Evolutionary conservation across 2,329 filamentous ascomycete species (phyloP).

Genomic region (Teratosphaeria destructans): DNA sequence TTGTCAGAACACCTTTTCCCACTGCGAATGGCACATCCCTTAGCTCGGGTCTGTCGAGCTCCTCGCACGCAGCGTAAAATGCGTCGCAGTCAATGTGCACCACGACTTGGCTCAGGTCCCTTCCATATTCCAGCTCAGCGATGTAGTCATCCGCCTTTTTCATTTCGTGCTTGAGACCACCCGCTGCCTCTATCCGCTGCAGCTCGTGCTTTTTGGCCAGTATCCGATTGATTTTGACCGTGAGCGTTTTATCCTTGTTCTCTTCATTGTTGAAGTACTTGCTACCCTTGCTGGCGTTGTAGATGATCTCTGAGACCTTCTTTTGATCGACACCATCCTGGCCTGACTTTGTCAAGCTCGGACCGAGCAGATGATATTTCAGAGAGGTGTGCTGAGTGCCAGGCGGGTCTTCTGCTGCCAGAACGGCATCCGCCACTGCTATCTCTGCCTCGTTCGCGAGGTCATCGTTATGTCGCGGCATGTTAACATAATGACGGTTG

Average conservation of each 20-base stretch:
- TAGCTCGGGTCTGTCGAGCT: constrained; percentile 62
- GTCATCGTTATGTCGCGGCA: constrained; percentile 15
- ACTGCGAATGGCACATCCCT: constrained; percentile 85
- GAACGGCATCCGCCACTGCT: constrained; percentile 7
- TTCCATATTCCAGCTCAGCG: constrained; percentile 61
- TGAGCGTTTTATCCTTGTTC: constrained; percentile 67
- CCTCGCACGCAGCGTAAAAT: constrained; percentile 92
- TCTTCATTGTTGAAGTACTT: constrained; percentile 95
- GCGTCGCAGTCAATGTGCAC: constrained; percentile 98
- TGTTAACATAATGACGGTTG: neutral
- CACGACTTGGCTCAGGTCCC: constrained; percentile 74
- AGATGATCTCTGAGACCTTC: constrained; percentile 93
- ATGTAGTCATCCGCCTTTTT: constrained; percentile 74
- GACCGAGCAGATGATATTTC: constrained; percentile 82
- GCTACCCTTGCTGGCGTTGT: constrained; percentile 89
- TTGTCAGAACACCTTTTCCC: constrained; percentile 60
- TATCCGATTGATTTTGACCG: constrained; percentile 74
- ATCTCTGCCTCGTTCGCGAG: constrained; percentile 12
- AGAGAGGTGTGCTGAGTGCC: constrained; percentile 51
- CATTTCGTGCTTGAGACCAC: constrained; percentile 54
- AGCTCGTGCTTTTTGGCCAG: constrained; percentile 63
- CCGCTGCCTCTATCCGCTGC: constrained; percentile 53
- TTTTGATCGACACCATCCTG: constrained; percentile 88
- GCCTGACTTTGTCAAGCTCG: constrained; percentile 85
- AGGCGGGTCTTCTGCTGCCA: neutral